Conservation (phyloP, 805 yeast species). For the Starmerella stellata region DNA sequence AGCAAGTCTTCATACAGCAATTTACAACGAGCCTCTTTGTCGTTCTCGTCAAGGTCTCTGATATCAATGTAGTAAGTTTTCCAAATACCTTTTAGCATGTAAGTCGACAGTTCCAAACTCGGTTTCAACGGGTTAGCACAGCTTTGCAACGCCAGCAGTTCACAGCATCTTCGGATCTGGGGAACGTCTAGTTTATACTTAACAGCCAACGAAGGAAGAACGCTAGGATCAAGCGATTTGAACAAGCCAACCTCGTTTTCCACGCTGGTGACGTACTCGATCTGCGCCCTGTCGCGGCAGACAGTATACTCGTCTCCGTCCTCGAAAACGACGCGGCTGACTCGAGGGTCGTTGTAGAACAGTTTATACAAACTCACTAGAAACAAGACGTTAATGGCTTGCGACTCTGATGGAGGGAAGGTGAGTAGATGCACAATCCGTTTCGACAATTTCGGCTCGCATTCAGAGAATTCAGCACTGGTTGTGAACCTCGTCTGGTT, state of each 20-base stretch:
- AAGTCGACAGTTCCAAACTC: neutral
- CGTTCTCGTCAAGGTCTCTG: neutral
- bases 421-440: slow-evolving; percentile 77
- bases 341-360: slow-evolving; percentile 37
- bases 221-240: neutral
- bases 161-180: slow-evolving; percentile 61
- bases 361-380: slow-evolving; percentile 37
- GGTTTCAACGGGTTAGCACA: neutral
- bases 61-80: neutral
- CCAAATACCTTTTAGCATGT: neutral
- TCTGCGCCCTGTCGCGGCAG: slow-evolving; percentile 66
- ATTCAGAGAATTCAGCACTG: slow-evolving; percentile 26
- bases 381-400: slow-evolving; percentile 45
- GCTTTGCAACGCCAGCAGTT: slow-evolving; percentile 40
- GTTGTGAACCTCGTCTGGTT: slow-evolving; percentile 63
- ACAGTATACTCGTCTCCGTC: slow-evolving; percentile 88
- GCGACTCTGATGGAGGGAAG: slow-evolving; percentile 66
- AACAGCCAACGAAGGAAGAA: neutral
- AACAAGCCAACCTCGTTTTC: neutral
- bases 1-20: neutral
- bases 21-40: neutral
- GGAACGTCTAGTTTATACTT: slow-evolving; percentile 49
- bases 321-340: slow-evolving; percentile 76
- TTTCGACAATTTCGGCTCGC: slow-evolving; percentile 29
- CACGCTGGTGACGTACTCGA: slow-evolving; percentile 30